Percentiles rank a stretch among this genome's conserved stretches.
Conservation (phyloP, 2,329 filamentous ascomycete species). For the Mollisia scopiformis region DNA sequence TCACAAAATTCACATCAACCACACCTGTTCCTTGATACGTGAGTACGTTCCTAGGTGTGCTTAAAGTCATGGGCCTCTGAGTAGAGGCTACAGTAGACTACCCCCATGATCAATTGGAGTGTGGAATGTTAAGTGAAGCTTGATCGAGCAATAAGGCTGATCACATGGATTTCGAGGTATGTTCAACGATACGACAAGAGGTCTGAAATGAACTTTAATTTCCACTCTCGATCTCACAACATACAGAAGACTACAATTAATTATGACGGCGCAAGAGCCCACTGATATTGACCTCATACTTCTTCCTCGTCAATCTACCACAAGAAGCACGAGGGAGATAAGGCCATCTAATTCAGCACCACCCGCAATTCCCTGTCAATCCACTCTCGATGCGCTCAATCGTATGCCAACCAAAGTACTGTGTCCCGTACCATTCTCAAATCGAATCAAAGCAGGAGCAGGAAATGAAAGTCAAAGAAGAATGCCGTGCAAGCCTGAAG, state of each 20-base stretch:
- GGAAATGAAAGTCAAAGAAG: background rate
- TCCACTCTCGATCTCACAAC: background rate
- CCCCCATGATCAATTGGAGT: too few species aligned
- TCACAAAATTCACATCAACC: too few species aligned
- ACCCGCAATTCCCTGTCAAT: background rate
- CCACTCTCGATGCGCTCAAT: background rate
- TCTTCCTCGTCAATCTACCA: background rate
- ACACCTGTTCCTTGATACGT: too few species aligned
- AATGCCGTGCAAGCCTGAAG: background rate
- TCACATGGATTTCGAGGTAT: too few species aligned
- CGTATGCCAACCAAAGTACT: background rate
- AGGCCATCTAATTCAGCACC: background rate
- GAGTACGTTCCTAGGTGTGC: too few species aligned
- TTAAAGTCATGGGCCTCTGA: too few species aligned
- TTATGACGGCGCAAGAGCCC: background rate
- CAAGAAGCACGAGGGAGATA: background rate
- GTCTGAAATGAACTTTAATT: background rate
- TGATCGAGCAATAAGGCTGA: too few species aligned
- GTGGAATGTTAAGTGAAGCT: too few species aligned
- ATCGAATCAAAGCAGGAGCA: constrained; percentile 3
- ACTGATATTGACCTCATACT: background rate
- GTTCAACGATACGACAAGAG: background rate
- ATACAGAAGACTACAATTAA: background rate
- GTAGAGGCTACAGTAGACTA: too few species aligned
- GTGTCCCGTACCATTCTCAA: constrained; percentile 1